Evolutionary conservation across 2,329 filamentous ascomycete species (phyloP), one percentile per base, ranked within the genome.

Genomic region (Aureobasidium namibiae): DNA sequence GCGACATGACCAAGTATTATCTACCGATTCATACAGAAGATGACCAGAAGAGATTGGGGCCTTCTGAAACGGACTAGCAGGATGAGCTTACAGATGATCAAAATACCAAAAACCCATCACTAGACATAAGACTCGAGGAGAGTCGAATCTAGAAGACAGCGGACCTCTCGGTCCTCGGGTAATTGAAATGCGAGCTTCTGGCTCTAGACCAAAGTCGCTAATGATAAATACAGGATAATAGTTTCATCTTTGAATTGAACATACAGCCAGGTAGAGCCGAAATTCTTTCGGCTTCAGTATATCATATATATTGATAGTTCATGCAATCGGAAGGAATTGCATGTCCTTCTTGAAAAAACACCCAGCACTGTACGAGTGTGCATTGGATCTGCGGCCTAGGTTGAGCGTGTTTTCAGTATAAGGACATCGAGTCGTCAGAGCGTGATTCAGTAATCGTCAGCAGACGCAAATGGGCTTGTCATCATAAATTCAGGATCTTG

Each of bases 401-500:
- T 49, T 16, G 34, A 33, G 39, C 44, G 18, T 41, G 23, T 29
- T 31, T 29, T 31, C 33, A 33, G 31, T 41, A 24, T 11, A 39
- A 38, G 23, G 16, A n/a, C 34, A 33, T 18, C 11, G n/a, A 23
- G 16, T 42, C 31, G 26, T 59, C 38, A 59, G 46, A 45, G 29
- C 26, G 29, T 52, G 38, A 56, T 52, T 59, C 48, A 60, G 29
- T 45, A 60, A 23, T 60, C 46, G 29, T 41, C 31, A 21, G 53
- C 63, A 56, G 63, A 63, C 24, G 54, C 42, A 45, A 63, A 67
- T 13, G 65, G 65, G 31, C 53, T 61, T 14, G 64, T 67, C 66
- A 66, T 67, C 64, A 66, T 63, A 39, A 65, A 67, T 50, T 66
- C 65, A 46, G 61, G 52, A 65, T 67, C 66, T 67, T 48, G 33